A percentile compares a stretch with the other conserved stretches of the same genome.
Evolutionary conservation across 2,329 filamentous ascomycete species (phyloP).

Genomic region (Esteya vermicola): DNA sequence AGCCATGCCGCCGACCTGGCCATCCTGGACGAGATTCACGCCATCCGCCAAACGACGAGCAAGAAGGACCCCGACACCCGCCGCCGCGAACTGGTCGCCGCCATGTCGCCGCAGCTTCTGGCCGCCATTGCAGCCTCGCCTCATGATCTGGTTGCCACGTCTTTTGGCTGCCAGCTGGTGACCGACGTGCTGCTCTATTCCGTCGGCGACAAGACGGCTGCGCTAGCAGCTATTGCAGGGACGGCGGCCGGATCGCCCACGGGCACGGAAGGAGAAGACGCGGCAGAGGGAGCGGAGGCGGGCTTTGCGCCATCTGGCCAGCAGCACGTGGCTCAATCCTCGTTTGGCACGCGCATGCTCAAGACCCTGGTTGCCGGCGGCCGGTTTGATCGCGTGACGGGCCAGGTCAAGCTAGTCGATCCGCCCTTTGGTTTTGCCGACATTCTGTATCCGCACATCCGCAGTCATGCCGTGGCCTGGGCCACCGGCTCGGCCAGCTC

Average conservation of each 20-base stretch:
- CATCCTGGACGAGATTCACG: conserved; percentile 62
- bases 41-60: conserved; percentile 68
- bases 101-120: conserved; percentile 62
- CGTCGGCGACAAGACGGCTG: conserved; percentile 60
- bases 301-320: conserved; percentile 17
- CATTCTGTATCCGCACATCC: conserved; percentile 68
- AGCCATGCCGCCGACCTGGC: conserved; percentile 53
- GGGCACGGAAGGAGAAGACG: neutral
- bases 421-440: conserved; percentile 70
- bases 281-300: neutral
- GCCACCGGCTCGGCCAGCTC: conserved; percentile 64
- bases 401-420: conserved; percentile 55
- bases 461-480: conserved; percentile 64
- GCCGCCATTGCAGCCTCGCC: conserved; percentile 57
- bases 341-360: conserved; percentile 66
- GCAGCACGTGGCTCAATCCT: conserved; percentile 44
- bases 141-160: conserved; percentile 53
- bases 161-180: conserved; percentile 79
- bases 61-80: conserved; percentile 79
- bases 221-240: conserved; percentile 55
- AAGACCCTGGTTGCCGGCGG: conserved; percentile 86
- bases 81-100: conserved; percentile 60
- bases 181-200: conserved; percentile 67
- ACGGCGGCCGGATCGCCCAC: conserved; percentile 42
- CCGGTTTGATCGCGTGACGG: conserved; percentile 61